phyloP scores from a whole-genome alignment of 2,329 filamentous ascomycete genomes.

The Colletotrichum euphorbiae region DNA sequence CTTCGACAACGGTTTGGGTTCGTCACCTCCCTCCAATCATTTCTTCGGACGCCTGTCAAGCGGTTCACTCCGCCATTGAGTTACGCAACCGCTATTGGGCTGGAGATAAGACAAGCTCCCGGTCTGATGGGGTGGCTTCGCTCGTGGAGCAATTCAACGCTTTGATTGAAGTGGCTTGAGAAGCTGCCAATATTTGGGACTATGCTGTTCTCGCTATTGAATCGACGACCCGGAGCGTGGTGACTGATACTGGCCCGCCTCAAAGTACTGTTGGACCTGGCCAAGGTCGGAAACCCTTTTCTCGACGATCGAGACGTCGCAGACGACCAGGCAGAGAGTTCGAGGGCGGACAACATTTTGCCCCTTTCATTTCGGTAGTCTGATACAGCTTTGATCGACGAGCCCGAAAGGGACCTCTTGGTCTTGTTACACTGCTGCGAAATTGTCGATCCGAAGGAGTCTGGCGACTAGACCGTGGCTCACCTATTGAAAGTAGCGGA shows the following conservation, averaged over 20 bases:
- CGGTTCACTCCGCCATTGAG: conserved; percentile 23
- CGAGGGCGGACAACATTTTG: not conserved
- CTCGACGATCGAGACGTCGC: conserved; percentile 17
- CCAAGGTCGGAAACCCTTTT: conserved; percentile 37
- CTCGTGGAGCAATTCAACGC: conserved; percentile 5
- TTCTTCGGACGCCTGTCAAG: conserved; percentile 25
- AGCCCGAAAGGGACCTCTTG: conserved; percentile 38
- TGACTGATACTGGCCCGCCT: conserved; percentile 10
- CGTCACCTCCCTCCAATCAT: conserved; percentile 40
- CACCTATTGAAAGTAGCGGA: conserved; percentile 24
- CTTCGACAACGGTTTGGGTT: conserved; percentile 31
- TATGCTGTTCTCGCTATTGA: conserved; percentile 35
- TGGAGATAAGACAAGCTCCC: not conserved
- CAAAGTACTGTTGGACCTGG: conserved; percentile 26
- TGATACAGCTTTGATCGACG: conserved; percentile 32
- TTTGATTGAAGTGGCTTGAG: conserved; percentile 19
- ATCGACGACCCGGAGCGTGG: conserved; percentile 18
- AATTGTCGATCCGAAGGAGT: conserved; percentile 9
- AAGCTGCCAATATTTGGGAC: conserved; percentile 36
- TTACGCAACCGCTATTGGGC: conserved; percentile 33
- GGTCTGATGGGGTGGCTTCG: not conserved
- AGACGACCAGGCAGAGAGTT: not conserved
- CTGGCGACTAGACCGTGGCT: conserved; percentile 29
- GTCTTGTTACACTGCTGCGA: conserved; percentile 40
- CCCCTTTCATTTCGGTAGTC: conserved; percentile 26